These are phyloP conservation scores for Fusarium sp. DNA, from an alignment of 2,329 filamentous ascomycete species.

Conservation along the genomic window DNA sequence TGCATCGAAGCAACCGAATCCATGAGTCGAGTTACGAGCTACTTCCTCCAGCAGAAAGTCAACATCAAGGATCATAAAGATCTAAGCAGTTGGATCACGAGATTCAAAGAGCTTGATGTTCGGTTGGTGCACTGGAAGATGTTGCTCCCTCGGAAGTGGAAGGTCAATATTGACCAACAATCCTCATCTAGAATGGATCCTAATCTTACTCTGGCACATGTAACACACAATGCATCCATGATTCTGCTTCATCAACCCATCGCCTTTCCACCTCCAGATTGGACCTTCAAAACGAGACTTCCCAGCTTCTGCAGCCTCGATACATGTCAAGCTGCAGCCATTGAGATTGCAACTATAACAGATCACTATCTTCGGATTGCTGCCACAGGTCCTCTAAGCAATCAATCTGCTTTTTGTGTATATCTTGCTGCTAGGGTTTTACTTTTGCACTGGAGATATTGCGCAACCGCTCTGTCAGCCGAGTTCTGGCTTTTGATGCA, in stretches of 20 bases:
- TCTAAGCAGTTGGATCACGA: constrained; percentile 57
- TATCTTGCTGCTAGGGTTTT: constrained; percentile 60
- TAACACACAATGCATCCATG: constrained; percentile 64
- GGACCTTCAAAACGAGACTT: constrained; percentile 47
- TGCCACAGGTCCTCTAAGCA: constrained; percentile 26
- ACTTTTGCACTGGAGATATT: constrained; percentile 45
- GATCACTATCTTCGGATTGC: constrained; percentile 59
- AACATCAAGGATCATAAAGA: constrained; percentile 56
- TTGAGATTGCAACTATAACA: constrained; percentile 60
- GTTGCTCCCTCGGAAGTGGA: constrained; percentile 46
- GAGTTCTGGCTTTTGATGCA: constrained; percentile 49
- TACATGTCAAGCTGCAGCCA: constrained; percentile 60
- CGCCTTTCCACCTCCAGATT: constrained; percentile 56
- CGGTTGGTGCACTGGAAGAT: constrained; percentile 60
- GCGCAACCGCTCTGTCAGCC: constrained; percentile 20
- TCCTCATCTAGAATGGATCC: constrained; percentile 55
- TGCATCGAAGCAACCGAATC: constrained; percentile 62
- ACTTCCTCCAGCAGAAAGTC: constrained; percentile 60
- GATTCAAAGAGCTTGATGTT: constrained; percentile 63
- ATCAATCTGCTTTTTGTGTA: constrained; percentile 60
- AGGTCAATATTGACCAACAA: constrained; percentile 47
- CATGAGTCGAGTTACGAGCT: constrained; percentile 59
- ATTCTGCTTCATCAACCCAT: constrained; percentile 63
- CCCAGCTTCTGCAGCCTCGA: constrained; percentile 61
- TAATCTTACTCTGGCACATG: constrained; percentile 62